These are phyloP conservation scores for Westerdykella sp. DNA, from an alignment of 2,329 filamentous ascomycete genomes.

Conservation along the genomic window DNA sequence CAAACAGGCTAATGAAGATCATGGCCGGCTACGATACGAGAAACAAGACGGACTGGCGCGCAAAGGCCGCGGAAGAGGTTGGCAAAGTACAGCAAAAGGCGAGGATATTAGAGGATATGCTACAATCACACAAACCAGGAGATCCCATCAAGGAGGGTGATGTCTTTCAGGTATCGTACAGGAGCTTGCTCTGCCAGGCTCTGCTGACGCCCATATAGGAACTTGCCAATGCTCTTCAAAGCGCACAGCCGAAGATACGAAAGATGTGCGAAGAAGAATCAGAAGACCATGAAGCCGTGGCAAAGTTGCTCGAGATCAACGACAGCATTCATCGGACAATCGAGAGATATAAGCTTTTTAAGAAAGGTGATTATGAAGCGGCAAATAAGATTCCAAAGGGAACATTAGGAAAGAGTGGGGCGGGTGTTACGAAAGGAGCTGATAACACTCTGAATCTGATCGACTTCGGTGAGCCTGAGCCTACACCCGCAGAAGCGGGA, in stretches of 20 bases:
- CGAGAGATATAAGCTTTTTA: constrained; percentile 90
- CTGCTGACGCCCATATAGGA: constrained; percentile 50
- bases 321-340: constrained; percentile 98
- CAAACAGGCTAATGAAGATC: constrained; percentile 96
- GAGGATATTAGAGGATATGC: constrained; percentile 81
- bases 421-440: constrained; percentile 58
- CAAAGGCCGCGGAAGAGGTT: constrained; percentile 94
- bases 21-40: constrained; percentile 97
- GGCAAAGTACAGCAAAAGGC: constrained; percentile 94
- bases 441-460: constrained; percentile 85
- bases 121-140: constrained; percentile 75
- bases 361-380: constrained; percentile 84
- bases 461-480: constrained; percentile 70
- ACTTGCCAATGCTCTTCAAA: constrained; percentile 79
- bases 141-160: constrained; percentile 69
- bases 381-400: constrained; percentile 80
- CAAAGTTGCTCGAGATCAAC: constrained; percentile 93
- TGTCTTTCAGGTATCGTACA: constrained; percentile 54
- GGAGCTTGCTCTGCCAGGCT: neutral
- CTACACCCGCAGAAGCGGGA: constrained; percentile 41
- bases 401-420: constrained; percentile 61
- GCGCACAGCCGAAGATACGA: constrained; percentile 95
- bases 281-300: constrained; percentile 91
- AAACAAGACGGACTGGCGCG: constrained; percentile 94
- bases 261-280: constrained; percentile 99